Base-by-base conservation (phyloP, 1,284 basidiomycete genomes). In the Tilletiaria anomala region DNA sequence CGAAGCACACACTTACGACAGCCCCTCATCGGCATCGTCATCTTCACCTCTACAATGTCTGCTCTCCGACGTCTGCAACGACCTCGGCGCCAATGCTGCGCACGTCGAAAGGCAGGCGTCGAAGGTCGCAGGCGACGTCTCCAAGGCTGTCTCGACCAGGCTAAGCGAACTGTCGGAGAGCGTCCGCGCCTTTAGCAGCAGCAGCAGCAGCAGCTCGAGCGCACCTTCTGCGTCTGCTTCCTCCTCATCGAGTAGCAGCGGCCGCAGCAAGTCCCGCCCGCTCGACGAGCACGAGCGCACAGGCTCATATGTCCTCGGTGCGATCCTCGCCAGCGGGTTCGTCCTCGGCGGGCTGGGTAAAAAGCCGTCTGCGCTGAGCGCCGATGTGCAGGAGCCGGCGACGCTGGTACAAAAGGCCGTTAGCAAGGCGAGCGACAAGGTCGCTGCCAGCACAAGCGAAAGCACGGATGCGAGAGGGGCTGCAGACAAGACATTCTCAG, bases 271-370 rank as follows among this genome's bases (percentile, higher is more conserved):
- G 21, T 55, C 68, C 35, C 69, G 75, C 45, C 69, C 72, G 4
- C 59, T 80, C 43, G 73, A 73, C 47, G 56, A 55, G 14, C 73
- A 76, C 32, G 78, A 81, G 64, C 66, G 59, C 44, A 68, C 44
- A 24, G 79, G 79, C 1, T 58, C 75, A 3, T 78, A 71, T 65
- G 56, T 73, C 15, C 66, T 81, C 20, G 66, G 73, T 12, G 76
- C 74, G 35, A 68, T 78, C 20, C 45, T 79, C 6, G 72, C 67
- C 5, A 71, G 73, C 8, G 78, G 77, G 0, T 73, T 76, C 65
- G 23, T 75, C 6, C 57, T 72, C 5, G 77, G 73, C 29, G 73
- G 74, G n/a, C n/a, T n/a, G n/a, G n/a, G n/a, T n/a, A n/a, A n/a
- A n/a, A n/a, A n/a, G n/a, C n/a, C n/a, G n/a, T n/a, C n/a, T n/a